A percentile compares a stretch with the other conserved stretches of the same genome.
These are phyloP conservation scores for Panicum virgatum DNA, from an alignment of 202 grass and related monocot species.

Conservation along the genomic window DNA sequence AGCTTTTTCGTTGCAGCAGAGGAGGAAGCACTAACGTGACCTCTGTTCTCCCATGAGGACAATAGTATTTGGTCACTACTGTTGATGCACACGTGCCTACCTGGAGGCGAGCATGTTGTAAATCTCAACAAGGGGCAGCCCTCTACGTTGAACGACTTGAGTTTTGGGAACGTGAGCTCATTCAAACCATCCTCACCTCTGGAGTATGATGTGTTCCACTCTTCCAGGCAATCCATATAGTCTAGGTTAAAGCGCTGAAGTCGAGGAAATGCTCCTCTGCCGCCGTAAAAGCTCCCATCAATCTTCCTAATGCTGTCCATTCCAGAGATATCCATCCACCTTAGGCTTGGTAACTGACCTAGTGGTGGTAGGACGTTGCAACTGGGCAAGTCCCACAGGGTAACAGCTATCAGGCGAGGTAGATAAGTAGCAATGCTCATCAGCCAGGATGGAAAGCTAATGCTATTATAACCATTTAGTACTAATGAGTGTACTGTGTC, in stretches of 20 bases:
- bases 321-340: neutral
- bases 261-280: neutral
- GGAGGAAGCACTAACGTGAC: neutral
- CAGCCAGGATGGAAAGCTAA: neutral
- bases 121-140: neutral
- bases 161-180: neutral
- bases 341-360: neutral
- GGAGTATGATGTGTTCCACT: too few relatives aligned
- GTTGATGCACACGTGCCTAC: neutral
- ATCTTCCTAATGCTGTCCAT: conserved; percentile 12
- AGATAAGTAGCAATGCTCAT: neutral
- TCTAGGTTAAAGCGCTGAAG: neutral
- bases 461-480: neutral
- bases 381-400: neutral
- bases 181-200: too few relatives aligned
- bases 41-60: neutral
- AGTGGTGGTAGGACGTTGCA: neutral
- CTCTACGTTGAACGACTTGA: neutral
- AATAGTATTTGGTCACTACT: neutral
- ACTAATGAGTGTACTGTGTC: neutral
- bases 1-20: too few relatives aligned
- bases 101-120: neutral
- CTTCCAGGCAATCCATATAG: neutral
- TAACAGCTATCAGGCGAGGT: neutral
- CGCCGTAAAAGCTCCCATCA: neutral